phyloP scores from a whole-genome alignment of 306 rosid genomes.

The Canavalia gladiata region DNA sequence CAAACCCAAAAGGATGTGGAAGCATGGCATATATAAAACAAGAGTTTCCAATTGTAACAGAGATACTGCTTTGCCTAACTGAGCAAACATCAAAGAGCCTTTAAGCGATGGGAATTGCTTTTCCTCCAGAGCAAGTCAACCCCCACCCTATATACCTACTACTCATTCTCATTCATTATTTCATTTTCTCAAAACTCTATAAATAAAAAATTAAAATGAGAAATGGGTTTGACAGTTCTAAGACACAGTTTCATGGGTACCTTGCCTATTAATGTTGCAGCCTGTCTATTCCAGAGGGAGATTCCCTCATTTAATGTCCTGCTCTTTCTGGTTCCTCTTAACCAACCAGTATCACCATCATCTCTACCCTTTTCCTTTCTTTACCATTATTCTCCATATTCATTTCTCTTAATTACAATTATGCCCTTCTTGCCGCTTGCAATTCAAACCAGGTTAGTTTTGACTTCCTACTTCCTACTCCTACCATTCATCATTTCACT shows the following conservation, averaged over 20 bases:
- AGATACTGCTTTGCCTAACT: constrained; percentile 60
- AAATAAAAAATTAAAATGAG: constrained; percentile 3
- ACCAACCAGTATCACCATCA: constrained; percentile 65
- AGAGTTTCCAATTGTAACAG: constrained; percentile 48
- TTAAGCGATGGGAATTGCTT: constrained; percentile 39
- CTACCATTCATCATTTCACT: too few relatives aligned
- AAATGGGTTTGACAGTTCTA: constrained; percentile 44
- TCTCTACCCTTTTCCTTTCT: not conserved
- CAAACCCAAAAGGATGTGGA: constrained; percentile 42
- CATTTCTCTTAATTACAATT: constrained; percentile 1
- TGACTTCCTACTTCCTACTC: not conserved
- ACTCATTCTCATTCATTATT: not conserved
- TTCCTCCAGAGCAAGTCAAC: constrained; percentile 47
- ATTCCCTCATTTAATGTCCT: constrained; percentile 68
- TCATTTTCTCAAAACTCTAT: not conserved
- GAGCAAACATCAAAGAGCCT: constrained; percentile 48
- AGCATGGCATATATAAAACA: constrained; percentile 51
- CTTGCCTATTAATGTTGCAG: constrained; percentile 63
- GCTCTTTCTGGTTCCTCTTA: constrained; percentile 51
- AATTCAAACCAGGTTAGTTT: not conserved
- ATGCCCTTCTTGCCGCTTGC: not conserved
- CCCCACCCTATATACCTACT: constrained; percentile 29
- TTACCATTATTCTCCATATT: not conserved
- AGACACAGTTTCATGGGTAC: constrained; percentile 53
- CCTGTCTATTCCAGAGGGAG: constrained; percentile 63